A percentile compares a stretch with the other conserved stretches of the same genome.
phyloP scores from a whole-genome alignment of 176 grass and related monocot species.

The Triticum dicoccoides region DNA sequence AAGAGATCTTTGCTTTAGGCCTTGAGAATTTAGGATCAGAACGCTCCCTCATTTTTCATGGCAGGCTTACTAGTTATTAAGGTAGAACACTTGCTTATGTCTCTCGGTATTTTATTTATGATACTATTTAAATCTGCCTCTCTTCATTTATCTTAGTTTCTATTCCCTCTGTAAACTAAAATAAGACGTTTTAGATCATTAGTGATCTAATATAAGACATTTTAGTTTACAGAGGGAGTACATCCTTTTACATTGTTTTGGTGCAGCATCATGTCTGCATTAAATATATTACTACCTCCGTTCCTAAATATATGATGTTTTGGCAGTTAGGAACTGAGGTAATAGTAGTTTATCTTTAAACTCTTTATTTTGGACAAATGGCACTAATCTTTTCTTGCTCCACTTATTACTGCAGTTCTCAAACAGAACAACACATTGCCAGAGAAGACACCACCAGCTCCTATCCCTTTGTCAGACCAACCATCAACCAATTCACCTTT shows the following conservation, averaged over 20 bases:
- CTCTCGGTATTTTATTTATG: background rate
- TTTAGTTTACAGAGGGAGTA: too few species aligned
- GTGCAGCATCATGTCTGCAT: background rate
- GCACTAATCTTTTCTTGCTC: conserved; percentile 19
- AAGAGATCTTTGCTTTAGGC: background rate
- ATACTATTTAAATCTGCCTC: background rate
- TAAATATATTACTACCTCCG: background rate
- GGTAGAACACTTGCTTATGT: background rate
- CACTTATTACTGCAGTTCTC: conserved; percentile 52
- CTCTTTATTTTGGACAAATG: conserved; percentile 4
- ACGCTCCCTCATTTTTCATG: background rate
- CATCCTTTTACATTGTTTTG: conserved; percentile 8
- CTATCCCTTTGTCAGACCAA: conserved; percentile 56
- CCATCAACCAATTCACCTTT: conserved; percentile 43
- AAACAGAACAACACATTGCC: conserved; percentile 87
- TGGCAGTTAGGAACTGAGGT: too few species aligned
- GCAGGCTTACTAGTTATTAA: background rate
- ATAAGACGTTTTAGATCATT: too few species aligned
- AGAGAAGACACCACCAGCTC: conserved; percentile 51
- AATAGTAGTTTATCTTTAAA: conserved; percentile 9
- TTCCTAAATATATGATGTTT: too few species aligned
- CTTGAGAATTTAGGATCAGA: background rate
- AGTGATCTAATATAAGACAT: too few species aligned
- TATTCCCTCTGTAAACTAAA: too few species aligned
- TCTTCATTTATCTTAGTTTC: conserved; percentile 10